Conservation (phyloP, 495 filamentous ascomycete genomes). For the Annulohypoxylon stygium region DNA sequence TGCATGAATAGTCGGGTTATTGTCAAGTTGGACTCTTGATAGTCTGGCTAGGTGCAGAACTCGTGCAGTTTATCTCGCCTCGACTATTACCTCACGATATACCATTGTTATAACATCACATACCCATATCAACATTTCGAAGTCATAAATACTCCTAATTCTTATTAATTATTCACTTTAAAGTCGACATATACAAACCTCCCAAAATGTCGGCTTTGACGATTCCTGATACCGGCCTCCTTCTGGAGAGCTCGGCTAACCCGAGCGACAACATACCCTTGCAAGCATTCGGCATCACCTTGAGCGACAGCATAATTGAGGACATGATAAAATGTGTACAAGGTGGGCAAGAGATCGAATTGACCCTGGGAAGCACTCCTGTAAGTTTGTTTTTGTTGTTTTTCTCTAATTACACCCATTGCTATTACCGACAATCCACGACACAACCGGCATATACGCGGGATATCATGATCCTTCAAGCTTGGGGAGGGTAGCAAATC, state of each 20-base stretch:
- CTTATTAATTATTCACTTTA: constrained; percentile 12
- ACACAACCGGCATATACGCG: constrained; percentile 13
- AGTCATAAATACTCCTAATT: constrained; percentile 13
- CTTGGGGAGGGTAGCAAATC: neutral
- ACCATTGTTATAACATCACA: constrained; percentile 26
- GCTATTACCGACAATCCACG: constrained; percentile 39
- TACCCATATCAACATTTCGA: constrained; percentile 18
- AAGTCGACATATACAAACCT: constrained; percentile 27
- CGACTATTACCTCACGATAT: constrained; percentile 34
- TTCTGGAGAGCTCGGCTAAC: constrained; percentile 59
- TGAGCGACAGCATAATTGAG: constrained; percentile 75
- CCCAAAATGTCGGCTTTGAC: constrained; percentile 52
- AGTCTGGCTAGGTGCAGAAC: constrained; percentile 53
- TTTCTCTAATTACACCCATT: constrained; percentile 29
- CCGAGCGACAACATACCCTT: constrained; percentile 53
- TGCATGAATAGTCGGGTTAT: constrained; percentile 52
- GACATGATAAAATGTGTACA: constrained; percentile 77
- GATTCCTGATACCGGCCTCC: constrained; percentile 59
- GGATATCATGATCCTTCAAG: neutral
- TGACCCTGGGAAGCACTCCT: constrained; percentile 67
- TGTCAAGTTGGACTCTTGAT: constrained; percentile 52
- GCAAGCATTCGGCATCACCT: constrained; percentile 72
- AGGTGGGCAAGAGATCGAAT: constrained; percentile 70
- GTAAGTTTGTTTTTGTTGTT: constrained; percentile 60
- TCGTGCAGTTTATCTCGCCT: constrained; percentile 48